phyloP scores from a whole-genome alignment of 78 protist genomes.

The Monosiga brevicollis region DNA sequence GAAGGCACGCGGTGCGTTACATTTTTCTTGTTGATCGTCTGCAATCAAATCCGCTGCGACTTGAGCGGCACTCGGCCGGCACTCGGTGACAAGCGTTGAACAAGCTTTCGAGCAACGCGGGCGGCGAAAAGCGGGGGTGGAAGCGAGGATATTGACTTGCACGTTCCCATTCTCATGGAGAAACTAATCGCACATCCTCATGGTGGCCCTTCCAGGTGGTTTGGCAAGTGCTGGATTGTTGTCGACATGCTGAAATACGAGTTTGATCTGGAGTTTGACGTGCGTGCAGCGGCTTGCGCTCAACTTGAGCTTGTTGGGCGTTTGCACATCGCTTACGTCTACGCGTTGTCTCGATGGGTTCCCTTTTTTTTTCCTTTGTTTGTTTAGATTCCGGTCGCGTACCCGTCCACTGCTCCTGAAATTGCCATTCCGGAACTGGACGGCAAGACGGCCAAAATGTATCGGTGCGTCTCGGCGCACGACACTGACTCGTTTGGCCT shows the following conservation, averaged over 20 bases:
- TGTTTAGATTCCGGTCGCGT: conserved; percentile 82
- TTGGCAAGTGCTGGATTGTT: conserved; percentile 72
- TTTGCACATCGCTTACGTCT: too few species aligned
- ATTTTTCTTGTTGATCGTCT: too few species aligned
- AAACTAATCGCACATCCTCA: not conserved
- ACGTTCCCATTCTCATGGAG: not conserved
- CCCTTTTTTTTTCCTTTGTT: too few species aligned
- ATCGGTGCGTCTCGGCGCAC: conserved; percentile 9
- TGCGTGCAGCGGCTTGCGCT: too few species aligned
- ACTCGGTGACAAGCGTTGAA: too few species aligned
- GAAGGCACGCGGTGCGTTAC: conserved; percentile 63
- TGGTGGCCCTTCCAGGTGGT: conserved; percentile 38
- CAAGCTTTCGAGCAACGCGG: too few species aligned
- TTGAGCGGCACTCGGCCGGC: too few species aligned
- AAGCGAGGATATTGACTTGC: not conserved
- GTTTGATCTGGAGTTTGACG: conserved; percentile 86
- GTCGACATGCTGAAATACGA: conserved; percentile 71
- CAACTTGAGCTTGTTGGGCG: too few species aligned
- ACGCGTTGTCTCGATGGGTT: too few species aligned
- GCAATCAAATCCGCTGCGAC: too few species aligned
- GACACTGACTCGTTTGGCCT: not conserved
- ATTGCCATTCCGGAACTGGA: conserved; percentile 90
- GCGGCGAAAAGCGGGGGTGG: too few species aligned
- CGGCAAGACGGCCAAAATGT: conserved; percentile 74
- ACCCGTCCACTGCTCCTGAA: conserved; percentile 84